Conservation (phyloP, 768 basidiomycete genomes). For the Lactarius indigo region DNA sequence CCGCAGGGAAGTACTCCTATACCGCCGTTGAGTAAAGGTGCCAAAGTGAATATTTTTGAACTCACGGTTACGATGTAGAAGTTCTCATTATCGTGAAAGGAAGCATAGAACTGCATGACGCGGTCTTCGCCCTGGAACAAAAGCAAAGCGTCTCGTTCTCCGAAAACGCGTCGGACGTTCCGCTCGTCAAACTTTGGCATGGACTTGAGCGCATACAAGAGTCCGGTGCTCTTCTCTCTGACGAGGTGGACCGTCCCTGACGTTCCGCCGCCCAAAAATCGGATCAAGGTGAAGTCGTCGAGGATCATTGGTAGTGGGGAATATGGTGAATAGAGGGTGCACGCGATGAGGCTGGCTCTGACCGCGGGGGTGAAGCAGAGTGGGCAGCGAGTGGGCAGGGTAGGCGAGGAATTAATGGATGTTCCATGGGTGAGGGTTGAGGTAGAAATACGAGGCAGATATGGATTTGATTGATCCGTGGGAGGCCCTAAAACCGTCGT, state of each 20-base stretch:
- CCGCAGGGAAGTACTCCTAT: conserved; percentile 16
- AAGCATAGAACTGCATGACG: conserved; percentile 10
- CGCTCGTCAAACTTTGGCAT: conserved; percentile 1
- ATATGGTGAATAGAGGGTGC: no score
- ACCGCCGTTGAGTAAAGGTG: background rate
- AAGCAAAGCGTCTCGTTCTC: conserved; percentile 12
- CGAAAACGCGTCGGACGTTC: background rate
- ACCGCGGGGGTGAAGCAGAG: background rate
- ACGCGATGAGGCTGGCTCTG: background rate
- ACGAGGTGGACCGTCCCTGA: conserved; percentile 6
- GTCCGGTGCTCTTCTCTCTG: background rate
- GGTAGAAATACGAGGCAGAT: background rate
- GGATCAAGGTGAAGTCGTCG: conserved; percentile 4
- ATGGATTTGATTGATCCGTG: background rate
- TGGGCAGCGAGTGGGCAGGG: background rate
- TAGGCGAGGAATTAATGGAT: background rate
- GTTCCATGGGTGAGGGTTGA: background rate
- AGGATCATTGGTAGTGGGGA: background rate
- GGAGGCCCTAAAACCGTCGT: background rate
- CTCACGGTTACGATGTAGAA: conserved; percentile 20
- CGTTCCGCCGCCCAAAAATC: background rate
- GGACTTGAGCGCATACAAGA: conserved; percentile 3
- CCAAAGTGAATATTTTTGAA: background rate
- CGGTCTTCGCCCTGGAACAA: conserved; percentile 2
- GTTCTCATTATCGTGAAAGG: conserved; percentile 17